Conservation (phyloP, 805 yeast genomes). For the Cyberlindnera maritima region DNA sequence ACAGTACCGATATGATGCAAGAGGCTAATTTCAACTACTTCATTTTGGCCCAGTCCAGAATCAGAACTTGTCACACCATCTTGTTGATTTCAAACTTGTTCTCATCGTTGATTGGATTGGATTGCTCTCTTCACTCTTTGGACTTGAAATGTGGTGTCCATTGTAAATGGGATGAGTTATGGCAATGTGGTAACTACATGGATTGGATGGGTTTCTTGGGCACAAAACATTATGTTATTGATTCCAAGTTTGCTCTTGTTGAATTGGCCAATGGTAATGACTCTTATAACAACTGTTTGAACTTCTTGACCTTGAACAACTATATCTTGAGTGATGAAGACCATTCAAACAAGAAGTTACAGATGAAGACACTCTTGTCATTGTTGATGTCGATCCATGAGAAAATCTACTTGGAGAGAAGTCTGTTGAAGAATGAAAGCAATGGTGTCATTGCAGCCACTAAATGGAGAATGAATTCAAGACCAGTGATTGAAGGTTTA, state of each 20-base stretch:
- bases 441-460: conserved; percentile 47
- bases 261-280: conserved; percentile 55
- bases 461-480: conserved; percentile 62
- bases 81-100: conserved; percentile 57
- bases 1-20: conserved; percentile 28
- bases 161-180: conserved; percentile 56
- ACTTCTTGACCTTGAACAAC: conserved; percentile 42
- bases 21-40: conserved; percentile 46
- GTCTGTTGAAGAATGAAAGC: conserved; percentile 33
- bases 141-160: conserved; percentile 65
- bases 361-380: conserved; percentile 50
- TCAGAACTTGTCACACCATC: conserved; percentile 68
- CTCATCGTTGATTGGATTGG: conserved; percentile 45
- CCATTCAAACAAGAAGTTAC: conserved; percentile 34
- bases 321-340: conserved; percentile 36
- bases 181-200: conserved; percentile 47
- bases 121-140: conserved; percentile 41
- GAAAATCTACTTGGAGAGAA: conserved; percentile 52
- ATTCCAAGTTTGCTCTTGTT: conserved; percentile 53
- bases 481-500: conserved; percentile 56
- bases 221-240: conserved; percentile 39
- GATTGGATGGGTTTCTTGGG: conserved; percentile 50
- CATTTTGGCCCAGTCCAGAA: conserved; percentile 70
- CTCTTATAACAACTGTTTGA: conserved; percentile 41
- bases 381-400: conserved; percentile 67